Percentiles rank a stretch among this genome's conserved stretches.
Conservation (phyloP, 1,284 basidiomycete species). For the Calocybe gambosa region DNA sequence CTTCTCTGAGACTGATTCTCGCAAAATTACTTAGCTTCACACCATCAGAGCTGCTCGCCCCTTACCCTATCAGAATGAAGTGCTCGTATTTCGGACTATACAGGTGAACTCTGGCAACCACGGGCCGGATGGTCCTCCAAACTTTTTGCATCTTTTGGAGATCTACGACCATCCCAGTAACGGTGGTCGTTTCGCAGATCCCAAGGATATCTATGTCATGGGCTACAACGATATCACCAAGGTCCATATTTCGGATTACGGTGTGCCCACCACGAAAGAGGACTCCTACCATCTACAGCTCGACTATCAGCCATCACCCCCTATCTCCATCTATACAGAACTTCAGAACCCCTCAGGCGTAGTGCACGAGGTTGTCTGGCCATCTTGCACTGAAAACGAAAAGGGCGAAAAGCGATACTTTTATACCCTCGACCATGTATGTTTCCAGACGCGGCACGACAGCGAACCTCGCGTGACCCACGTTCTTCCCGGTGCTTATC, state of each 20-base stretch:
- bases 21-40: slow-evolving; percentile 18
- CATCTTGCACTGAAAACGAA: slow-evolving; percentile 17
- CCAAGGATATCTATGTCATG: slow-evolving; percentile 17
- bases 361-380: slow-evolving; percentile 35
- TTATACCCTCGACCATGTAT: slow-evolving; percentile 26
- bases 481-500: slow-evolving; percentile 42
- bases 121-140: background rate
- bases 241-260: slow-evolving; percentile 49
- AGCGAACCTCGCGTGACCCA: slow-evolving; percentile 23
- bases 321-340: slow-evolving; percentile 45
- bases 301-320: slow-evolving; percentile 33
- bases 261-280: slow-evolving; percentile 21
- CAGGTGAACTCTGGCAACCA: background rate
- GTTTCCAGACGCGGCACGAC: slow-evolving; percentile 25
- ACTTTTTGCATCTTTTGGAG: slow-evolving; percentile 21
- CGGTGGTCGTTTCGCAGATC: slow-evolving; percentile 16
- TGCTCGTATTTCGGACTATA: slow-evolving; percentile 7
- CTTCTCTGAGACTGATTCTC: background rate
- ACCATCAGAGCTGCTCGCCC: slow-evolving; percentile 7
- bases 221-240: slow-evolving; percentile 20
- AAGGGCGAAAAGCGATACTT: slow-evolving; percentile 7
- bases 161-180: slow-evolving; percentile 26
- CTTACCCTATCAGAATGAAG: slow-evolving; percentile 8
- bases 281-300: slow-evolving; percentile 22
- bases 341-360: slow-evolving; percentile 28